phyloP scores from a whole-genome alignment of 495 filamentous ascomycete genomes.

The Xylaria castorea region DNA sequence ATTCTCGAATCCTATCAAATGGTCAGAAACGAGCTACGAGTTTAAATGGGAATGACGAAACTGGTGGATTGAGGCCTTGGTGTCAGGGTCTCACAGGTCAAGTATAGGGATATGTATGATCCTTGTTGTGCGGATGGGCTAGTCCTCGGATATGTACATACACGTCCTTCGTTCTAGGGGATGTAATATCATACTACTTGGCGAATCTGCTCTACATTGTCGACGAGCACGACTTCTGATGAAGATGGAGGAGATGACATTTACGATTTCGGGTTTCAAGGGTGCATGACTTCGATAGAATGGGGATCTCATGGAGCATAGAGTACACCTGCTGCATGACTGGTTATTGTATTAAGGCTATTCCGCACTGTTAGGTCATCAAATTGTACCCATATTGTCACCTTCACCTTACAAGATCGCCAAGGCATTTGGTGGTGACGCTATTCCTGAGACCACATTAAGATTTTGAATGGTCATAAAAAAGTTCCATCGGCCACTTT shows the following conservation, averaged over 20 bases:
- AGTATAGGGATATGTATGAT: no score
- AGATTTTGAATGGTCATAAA: slow-evolving; percentile 64
- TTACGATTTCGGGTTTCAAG: background rate
- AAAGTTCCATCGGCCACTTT: slow-evolving; percentile 62
- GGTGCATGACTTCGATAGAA: background rate
- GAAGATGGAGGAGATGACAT: background rate
- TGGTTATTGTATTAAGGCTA: background rate
- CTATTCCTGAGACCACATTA: slow-evolving; percentile 49
- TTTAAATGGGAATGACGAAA: slow-evolving; percentile 21
- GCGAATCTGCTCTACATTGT: background rate
- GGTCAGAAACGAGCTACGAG: slow-evolving; percentile 40
- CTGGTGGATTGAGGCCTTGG: background rate
- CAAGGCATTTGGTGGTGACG: slow-evolving; percentile 43
- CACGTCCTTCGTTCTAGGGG: no score
- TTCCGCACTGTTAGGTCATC: no score
- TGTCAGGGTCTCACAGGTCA: no score
- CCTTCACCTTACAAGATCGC: slow-evolving; percentile 41
- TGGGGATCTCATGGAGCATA: background rate
- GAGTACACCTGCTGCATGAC: background rate
- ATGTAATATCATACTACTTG: no score
- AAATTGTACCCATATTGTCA: background rate
- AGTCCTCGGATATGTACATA: no score
- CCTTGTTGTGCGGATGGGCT: no score
- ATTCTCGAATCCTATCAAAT: slow-evolving; percentile 46
- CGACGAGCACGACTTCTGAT: background rate